These are phyloP conservation scores for Podosphaera fusca DNA, from an alignment of 2,329 filamentous ascomycete species.

Conservation along the genomic window DNA sequence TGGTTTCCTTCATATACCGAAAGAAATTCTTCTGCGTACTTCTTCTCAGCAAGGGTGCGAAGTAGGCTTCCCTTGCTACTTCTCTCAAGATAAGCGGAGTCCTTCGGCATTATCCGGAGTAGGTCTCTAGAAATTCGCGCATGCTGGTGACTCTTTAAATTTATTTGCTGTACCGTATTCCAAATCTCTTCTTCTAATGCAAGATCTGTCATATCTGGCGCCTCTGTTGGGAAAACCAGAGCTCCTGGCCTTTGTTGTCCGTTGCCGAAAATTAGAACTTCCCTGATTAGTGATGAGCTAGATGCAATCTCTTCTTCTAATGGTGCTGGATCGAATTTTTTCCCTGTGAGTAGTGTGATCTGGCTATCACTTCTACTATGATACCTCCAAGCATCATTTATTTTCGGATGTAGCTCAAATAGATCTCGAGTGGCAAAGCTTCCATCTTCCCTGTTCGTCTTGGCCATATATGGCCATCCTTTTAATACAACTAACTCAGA, in stretches of 20 bases:
- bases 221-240: conserved; percentile 25
- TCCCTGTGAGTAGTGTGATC: conserved; percentile 38
- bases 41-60: conserved; percentile 25
- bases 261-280: conserved; percentile 39
- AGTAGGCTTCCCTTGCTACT: conserved; percentile 40
- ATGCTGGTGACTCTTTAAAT: conserved; percentile 25
- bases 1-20: conserved; percentile 18
- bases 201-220: conserved; percentile 10
- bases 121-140: conserved; percentile 21
- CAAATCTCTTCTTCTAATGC: conserved; percentile 22
- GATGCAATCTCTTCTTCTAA: conserved; percentile 29
- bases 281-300: conserved; percentile 21
- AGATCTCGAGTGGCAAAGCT: conserved; percentile 40
- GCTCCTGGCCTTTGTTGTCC: conserved; percentile 30
- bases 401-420: conserved; percentile 29
- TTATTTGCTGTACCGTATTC: conserved; percentile 23
- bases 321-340: conserved; percentile 43
- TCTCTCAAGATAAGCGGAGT: conserved; percentile 22
- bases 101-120: conserved; percentile 9
- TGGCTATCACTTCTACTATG: conserved; percentile 37
- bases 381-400: conserved; percentile 35
- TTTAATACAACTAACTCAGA: conserved; percentile 31
- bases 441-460: conserved; percentile 32
- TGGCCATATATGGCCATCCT: conserved; percentile 35
- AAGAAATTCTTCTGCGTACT: conserved; percentile 24